These are phyloP conservation scores for Tetrastigma voinierianum DNA, from an alignment of 164 flowering plant species.

Conservation along the genomic window DNA sequence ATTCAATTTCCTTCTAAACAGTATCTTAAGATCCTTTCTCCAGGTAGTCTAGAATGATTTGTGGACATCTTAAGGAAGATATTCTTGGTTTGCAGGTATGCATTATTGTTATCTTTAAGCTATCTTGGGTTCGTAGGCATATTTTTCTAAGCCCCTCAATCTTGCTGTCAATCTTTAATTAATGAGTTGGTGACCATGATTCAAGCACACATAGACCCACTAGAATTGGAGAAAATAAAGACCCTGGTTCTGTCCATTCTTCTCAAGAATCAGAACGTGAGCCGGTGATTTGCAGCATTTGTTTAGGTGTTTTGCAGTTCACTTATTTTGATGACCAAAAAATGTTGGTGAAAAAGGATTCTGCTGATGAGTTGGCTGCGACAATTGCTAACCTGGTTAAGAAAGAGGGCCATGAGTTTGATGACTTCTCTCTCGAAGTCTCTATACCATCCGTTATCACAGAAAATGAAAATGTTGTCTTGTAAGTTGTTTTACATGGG, in stretches of 20 bases:
- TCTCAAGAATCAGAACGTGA: conserved; percentile 16
- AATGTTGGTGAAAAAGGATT: conserved; percentile 24
- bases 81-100: conserved; percentile 51
- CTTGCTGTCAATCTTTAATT: conserved; percentile 26
- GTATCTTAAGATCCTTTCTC: background rate
- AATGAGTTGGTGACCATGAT: conserved; percentile 22
- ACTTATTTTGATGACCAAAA: conserved; percentile 30
- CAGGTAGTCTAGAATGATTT: background rate
- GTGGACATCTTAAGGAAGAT: background rate
- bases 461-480: conserved; percentile 49
- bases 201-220: background rate
- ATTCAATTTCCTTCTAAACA: background rate
- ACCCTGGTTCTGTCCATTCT: background rate
- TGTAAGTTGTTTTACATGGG: conserved; percentile 34
- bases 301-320: conserved; percentile 77
- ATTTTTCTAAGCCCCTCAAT: conserved; percentile 24
- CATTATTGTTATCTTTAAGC: conserved; percentile 52
- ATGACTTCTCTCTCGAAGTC: conserved; percentile 71
- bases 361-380: conserved; percentile 39
- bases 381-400: conserved; percentile 44
- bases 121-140: conserved; percentile 44
- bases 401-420: conserved; percentile 50
- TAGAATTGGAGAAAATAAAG: conserved; percentile 8
- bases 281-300: conserved; percentile 45
- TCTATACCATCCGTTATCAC: conserved; percentile 50